Conservation (phyloP, 2,329 filamentous ascomycete genomes). For the Harringtonia aguacate region DNA sequence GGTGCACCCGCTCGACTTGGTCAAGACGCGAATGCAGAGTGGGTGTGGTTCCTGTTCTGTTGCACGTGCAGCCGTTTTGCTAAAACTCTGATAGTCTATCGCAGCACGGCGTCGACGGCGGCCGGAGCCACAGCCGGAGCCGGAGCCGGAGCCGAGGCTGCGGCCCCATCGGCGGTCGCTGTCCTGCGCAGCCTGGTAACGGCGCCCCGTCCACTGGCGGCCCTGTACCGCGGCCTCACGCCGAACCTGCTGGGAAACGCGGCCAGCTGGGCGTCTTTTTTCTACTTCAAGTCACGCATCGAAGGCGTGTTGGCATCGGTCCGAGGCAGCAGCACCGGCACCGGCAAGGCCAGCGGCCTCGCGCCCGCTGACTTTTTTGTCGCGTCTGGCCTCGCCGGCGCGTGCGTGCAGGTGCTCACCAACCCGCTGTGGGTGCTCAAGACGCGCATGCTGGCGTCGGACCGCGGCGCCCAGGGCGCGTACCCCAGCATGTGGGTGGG, state of each 20-base stretch:
- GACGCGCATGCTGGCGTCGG: conserved; percentile 88
- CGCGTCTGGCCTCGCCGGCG: conserved; percentile 59
- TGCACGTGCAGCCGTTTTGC: no score
- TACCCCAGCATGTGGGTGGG: conserved; percentile 72
- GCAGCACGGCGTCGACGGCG: conserved; percentile 27
- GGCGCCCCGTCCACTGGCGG: conserved; percentile 47
- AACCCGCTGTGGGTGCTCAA: conserved; percentile 99
- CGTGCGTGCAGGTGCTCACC: conserved; percentile 69
- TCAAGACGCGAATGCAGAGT: conserved; percentile 95
- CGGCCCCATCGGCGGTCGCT: conserved; percentile 34
- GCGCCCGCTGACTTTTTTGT: conserved; percentile 67
- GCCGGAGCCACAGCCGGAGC: not conserved
- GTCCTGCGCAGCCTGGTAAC: conserved; percentile 37
- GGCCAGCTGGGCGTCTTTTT: conserved; percentile 84
- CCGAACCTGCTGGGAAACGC: conserved; percentile 90
- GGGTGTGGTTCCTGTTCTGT: conserved; percentile 15
- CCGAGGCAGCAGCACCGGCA: conserved; percentile 12
- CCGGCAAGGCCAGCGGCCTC: conserved; percentile 23
- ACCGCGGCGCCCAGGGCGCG: conserved; percentile 61
- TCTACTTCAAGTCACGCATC: conserved; percentile 57
- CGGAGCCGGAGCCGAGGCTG: conserved; percentile 9
- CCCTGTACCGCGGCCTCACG: conserved; percentile 80
- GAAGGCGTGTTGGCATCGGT: conserved; percentile 34
- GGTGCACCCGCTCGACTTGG: conserved; percentile 86
- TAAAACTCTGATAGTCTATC: no score